Evolutionary conservation across 2,329 filamentous ascomycete species (phyloP).

Genomic region (Nemania serpens): DNA sequence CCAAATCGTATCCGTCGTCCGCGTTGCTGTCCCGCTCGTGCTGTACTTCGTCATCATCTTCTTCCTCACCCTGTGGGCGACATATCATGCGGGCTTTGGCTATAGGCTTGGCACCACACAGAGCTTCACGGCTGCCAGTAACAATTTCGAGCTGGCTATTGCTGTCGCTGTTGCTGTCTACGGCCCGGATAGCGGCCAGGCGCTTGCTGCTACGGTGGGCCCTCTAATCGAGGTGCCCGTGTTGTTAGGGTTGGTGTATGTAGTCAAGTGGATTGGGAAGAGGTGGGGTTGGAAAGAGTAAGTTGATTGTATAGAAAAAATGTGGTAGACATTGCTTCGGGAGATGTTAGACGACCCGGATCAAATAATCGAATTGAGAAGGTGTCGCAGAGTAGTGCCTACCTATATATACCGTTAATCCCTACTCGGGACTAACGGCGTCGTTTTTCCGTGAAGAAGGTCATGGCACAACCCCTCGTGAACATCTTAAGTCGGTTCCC

Average conservation of each 20-base stretch:
- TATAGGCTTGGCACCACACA: slow-evolving; percentile 75
- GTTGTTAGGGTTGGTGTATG: slow-evolving; percentile 75
- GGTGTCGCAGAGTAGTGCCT: no score
- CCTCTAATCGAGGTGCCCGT: slow-evolving; percentile 88
- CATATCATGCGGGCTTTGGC: slow-evolving; percentile 70
- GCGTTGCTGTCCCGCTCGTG: slow-evolving; percentile 79
- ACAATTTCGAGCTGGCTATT: slow-evolving; percentile 92
- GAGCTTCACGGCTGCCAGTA: slow-evolving; percentile 87
- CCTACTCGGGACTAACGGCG: no score
- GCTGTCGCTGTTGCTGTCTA: slow-evolving; percentile 84
- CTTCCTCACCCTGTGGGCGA: slow-evolving; percentile 65
- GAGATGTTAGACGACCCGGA: background rate
- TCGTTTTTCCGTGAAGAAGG: no score
- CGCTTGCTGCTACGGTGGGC: slow-evolving; percentile 80
- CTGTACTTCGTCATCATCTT: slow-evolving; percentile 84
- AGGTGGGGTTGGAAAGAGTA: slow-evolving; percentile 59
- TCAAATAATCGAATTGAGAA: background rate
- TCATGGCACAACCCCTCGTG: no score
- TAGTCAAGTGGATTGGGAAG: slow-evolving; percentile 63
- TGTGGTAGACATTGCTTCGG: background rate
- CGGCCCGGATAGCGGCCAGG: slow-evolving; percentile 77
- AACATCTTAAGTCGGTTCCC: no score
- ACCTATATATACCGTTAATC: no score
- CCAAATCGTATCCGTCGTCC: slow-evolving; percentile 80
- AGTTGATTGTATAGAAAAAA: slow-evolving; percentile 4